Evolutionary conservation across 2,329 filamentous ascomycete species (phyloP).

Genomic region (Aspergillus novofumigatus): DNA sequence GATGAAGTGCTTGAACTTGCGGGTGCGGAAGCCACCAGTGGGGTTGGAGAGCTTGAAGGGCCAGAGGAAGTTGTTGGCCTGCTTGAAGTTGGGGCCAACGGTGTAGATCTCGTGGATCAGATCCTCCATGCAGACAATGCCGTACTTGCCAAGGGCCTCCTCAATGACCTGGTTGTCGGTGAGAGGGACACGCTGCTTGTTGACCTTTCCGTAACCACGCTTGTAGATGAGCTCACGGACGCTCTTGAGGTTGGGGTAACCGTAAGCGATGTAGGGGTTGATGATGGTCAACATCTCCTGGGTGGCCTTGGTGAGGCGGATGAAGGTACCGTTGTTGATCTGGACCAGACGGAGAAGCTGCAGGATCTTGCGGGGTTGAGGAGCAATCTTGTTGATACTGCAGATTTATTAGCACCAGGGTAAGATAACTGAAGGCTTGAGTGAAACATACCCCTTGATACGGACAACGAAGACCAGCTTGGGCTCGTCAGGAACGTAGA

Average conservation of each 20-base stretch:
- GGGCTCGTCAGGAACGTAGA: conserved; percentile 90
- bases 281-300: conserved; percentile 96
- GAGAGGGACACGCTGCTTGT: conserved; percentile 95
- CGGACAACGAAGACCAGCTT: conserved; percentile 97
- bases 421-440: background rate
- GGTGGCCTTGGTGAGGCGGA: conserved; percentile 96
- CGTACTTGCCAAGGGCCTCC: conserved; percentile 94
- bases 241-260: conserved; percentile 99
- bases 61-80: conserved; percentile 99
- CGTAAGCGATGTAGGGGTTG: conserved; percentile 98
- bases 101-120: conserved; percentile 99
- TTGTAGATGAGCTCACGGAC: conserved; percentile 99
- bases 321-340: conserved; percentile 99
- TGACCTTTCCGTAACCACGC: conserved; percentile 97
- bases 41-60: conserved; percentile 99
- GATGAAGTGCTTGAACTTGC: conserved; percentile 99
- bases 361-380: conserved; percentile 99
- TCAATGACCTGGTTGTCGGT: conserved; percentile 98
- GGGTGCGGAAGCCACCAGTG: conserved; percentile 87
- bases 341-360: conserved; percentile 98
- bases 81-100: conserved; percentile 99
- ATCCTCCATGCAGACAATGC: conserved; percentile 99
- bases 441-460: conserved; percentile 81
- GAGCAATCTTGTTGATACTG: conserved; percentile 99
- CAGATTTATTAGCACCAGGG: conserved; percentile 7